phyloP scores from a whole-genome alignment of 306 rosid species.

The Medicago lupulina region DNA sequence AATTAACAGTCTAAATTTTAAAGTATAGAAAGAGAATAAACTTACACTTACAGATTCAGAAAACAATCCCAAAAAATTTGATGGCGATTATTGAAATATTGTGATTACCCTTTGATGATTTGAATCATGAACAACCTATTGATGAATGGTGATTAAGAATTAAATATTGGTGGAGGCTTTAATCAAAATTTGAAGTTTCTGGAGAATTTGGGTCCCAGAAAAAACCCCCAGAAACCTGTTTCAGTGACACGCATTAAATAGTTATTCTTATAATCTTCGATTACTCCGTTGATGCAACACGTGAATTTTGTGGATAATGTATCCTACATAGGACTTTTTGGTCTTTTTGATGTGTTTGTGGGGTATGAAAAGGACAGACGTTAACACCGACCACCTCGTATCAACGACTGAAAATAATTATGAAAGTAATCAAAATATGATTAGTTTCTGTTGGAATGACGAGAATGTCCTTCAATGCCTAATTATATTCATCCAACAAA shows the following conservation, averaged over 20 bases:
- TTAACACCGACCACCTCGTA: slow-evolving; percentile 34
- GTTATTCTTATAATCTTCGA: slow-evolving; percentile 26
- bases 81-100: slow-evolving; percentile 33
- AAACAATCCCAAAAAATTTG: slow-evolving; percentile 45
- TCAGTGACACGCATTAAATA: slow-evolving; percentile 45
- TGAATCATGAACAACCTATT: slow-evolving; percentile 35
- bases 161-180: slow-evolving; percentile 43
- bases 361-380: not conserved
- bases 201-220: slow-evolving; percentile 47
- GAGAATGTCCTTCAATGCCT: too few relatives aligned
- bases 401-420: not conserved
- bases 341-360: not conserved
- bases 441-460: too few relatives aligned
- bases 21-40: slow-evolving; percentile 34
- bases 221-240: slow-evolving; percentile 5
- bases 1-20: not conserved
- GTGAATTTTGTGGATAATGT: not conserved
- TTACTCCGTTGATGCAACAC: slow-evolving; percentile 42
- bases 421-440: not conserved
- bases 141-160: slow-evolving; percentile 1
- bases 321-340: slow-evolving; percentile 33
- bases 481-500: too few relatives aligned
- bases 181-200: slow-evolving; percentile 45
- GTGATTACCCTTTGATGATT: slow-evolving; percentile 15
- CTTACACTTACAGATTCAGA: slow-evolving; percentile 57